phyloP scores from a whole-genome alignment of 805 yeast genomes.

The Brettanomyces custersianus region DNA sequence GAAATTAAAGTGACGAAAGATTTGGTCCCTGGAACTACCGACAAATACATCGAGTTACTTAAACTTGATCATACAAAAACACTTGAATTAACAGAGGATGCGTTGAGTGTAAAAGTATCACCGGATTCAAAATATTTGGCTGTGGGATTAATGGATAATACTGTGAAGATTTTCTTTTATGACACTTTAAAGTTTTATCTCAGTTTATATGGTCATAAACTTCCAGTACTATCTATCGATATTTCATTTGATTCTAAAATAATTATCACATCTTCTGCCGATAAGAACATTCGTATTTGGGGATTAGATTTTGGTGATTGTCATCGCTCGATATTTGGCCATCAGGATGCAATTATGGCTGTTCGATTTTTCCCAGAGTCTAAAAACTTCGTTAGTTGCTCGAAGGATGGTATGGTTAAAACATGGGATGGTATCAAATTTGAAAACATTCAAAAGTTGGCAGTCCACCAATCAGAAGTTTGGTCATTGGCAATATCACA shows the following conservation, averaged over 20 bases:
- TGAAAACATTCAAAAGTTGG: constrained; percentile 81
- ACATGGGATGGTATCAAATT: constrained; percentile 99
- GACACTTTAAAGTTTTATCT: constrained; percentile 83
- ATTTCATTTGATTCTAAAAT: constrained; percentile 83
- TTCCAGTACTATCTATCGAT: constrained; percentile 90
- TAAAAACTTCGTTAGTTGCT: constrained; percentile 82
- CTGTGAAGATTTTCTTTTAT: constrained; percentile 88
- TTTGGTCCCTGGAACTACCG: constrained; percentile 56
- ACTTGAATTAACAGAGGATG: constrained; percentile 79
- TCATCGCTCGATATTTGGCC: constrained; percentile 93
- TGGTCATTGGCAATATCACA: constrained; percentile 82
- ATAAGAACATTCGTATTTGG: constrained; percentile 96
- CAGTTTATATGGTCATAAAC: constrained; percentile 89
- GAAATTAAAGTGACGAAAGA: constrained; percentile 61
- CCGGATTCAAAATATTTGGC: constrained; percentile 75
- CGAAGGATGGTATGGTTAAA: constrained; percentile 83
- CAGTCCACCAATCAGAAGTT: constrained; percentile 86
- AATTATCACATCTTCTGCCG: constrained; percentile 90
- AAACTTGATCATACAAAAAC: constrained; percentile 68
- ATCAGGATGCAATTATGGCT: constrained; percentile 89
- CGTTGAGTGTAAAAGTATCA: constrained; percentile 68
- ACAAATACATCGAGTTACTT: constrained; percentile 40
- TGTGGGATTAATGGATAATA: constrained; percentile 79
- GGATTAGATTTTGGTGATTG: constrained; percentile 99
- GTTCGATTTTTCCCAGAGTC: constrained; percentile 78